Evolutionary conservation across 108 stramenopile species (phyloP), one percentile per base, ranked within the genome.

Genomic region (Aureococcus anophagefferens): DNA sequence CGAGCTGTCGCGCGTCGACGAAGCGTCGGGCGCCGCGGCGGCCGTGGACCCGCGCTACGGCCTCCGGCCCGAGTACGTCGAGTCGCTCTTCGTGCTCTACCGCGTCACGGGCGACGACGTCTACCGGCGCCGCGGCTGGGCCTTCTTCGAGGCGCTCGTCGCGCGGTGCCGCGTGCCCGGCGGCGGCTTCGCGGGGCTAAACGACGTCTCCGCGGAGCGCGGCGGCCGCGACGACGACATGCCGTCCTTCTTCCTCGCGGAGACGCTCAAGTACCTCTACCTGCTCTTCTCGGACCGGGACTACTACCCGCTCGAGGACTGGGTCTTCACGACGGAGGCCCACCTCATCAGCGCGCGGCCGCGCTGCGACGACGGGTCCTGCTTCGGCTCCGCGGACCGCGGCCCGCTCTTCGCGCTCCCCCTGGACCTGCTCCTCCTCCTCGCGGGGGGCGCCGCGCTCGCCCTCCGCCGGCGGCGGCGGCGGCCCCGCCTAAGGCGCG

Each of bases 241-340:
- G 95, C 95, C 96, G 35, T 87, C 85, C 25, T 98, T 92, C 74
- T 98, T 98, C 73, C 82, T 96, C 30, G 89, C 89, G 63, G 97
- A 98, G 80, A 98, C 95, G 28, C 81, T 98, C 64, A 98, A 89
- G 75, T 85, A 98, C 72, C 89, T 96, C 63, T 96, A 90, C 75
- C 77, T 98, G 31, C 82, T 90, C 29, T 96, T 95, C 31, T 82
- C 76, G 46, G 86, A 89, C n/a, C 81, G 85, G 18, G 83, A 91
- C 34, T n/a, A 70, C 9, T 5, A 84, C 16, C 65, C 75, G 21
- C 82, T 84, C 36, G 68, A 74, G 37, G 32, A 77, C 16, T 92
- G 89, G 86, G 82, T 96, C 25, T 94, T 98, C 70, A 95, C 93
- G 45, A 98, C 97, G 5, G 97, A 98, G 83, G 97, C 95, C 14